phyloP scores from a whole-genome alignment of 1,284 basidiomycete genomes.

The Agroathelia rolfsii region DNA sequence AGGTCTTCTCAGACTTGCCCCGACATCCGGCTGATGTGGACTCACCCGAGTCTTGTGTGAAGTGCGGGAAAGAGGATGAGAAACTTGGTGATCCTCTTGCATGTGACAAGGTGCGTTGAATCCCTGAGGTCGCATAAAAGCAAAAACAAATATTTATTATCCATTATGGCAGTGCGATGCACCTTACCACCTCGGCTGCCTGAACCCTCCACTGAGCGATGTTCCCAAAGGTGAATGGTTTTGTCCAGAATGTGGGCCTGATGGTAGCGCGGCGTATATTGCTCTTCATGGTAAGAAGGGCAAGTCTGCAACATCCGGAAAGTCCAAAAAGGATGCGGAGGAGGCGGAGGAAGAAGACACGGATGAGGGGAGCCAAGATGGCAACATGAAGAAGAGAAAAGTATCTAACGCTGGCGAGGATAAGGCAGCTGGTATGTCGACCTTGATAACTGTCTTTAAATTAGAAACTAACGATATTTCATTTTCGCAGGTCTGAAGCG shows the following conservation, averaged over 20 bases:
- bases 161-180: slow-evolving; percentile 61
- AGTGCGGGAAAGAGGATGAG: slow-evolving; percentile 60
- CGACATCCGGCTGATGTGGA: slow-evolving; percentile 68
- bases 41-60: slow-evolving; percentile 60
- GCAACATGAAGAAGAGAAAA: slow-evolving; percentile 18
- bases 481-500: too few species aligned
- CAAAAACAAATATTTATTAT: slow-evolving; percentile 4
- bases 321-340: slow-evolving; percentile 3
- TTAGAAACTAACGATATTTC: too few species aligned
- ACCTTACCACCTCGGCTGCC: slow-evolving; percentile 80
- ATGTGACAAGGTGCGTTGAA: slow-evolving; percentile 69
- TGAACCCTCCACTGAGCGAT: slow-evolving; percentile 64
- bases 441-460: too few species aligned
- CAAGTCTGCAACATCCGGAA: slow-evolving; percentile 4
- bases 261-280: too few species aligned
- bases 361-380: slow-evolving; percentile 9
- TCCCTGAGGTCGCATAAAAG: slow-evolving; percentile 2
- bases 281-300: too few species aligned
- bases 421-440: too few species aligned
- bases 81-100: slow-evolving; percentile 63
- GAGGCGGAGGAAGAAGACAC: slow-evolving; percentile 8
- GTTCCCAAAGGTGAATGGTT: slow-evolving; percentile 92
- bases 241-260: slow-evolving; percentile 58
- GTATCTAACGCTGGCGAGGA: slow-evolving; percentile 13
- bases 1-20: slow-evolving; percentile 61